These are phyloP conservation scores for Trametes cubensis DNA, from an alignment of 768 basidiomycete genomes.

Conservation along the genomic window DNA sequence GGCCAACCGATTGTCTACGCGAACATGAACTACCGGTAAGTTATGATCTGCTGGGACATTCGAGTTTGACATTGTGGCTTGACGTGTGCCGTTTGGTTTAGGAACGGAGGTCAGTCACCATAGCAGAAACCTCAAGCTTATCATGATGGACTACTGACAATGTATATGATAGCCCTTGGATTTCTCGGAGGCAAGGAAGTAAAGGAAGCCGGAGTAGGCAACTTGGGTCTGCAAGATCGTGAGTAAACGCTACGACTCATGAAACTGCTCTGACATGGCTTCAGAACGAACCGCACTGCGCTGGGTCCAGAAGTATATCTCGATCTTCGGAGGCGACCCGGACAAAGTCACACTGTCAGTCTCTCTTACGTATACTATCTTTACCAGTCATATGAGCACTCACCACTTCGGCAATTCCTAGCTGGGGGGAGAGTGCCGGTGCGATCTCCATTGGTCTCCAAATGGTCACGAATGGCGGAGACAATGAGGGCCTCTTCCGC, in stretches of 20 bases:
- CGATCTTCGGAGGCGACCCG: slow-evolving; percentile 46
- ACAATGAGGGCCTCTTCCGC: slow-evolving; percentile 28
- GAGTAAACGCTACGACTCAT: slow-evolving; percentile 4
- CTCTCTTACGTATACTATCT: slow-evolving; percentile 33
- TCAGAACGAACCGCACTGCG: slow-evolving; percentile 43
- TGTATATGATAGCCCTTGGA: slow-evolving; percentile 35
- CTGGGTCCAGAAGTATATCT: slow-evolving; percentile 46
- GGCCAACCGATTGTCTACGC: slow-evolving; percentile 52
- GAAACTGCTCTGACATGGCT: slow-evolving; percentile 21
- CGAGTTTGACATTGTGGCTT: background rate
- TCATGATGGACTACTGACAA: background rate
- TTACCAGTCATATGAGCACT: background rate
- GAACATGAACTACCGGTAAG: slow-evolving; percentile 51
- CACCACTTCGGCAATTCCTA: background rate
- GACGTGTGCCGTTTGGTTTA: slow-evolving; percentile 26
- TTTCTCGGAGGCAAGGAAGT: slow-evolving; percentile 44
- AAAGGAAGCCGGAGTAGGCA: slow-evolving; percentile 40
- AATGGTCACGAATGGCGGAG: slow-evolving; percentile 27
- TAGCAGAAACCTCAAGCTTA: slow-evolving; percentile 24
- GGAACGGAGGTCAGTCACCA: slow-evolving; percentile 57
- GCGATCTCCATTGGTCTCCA: slow-evolving; percentile 39
- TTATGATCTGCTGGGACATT: background rate
- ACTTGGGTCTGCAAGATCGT: slow-evolving; percentile 55
- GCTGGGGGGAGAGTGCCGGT: slow-evolving; percentile 43
- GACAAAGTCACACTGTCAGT: slow-evolving; percentile 42